phyloP scores from a whole-genome alignment of 2,329 filamentous ascomycete genomes.

The Cordyceps farinosa region DNA sequence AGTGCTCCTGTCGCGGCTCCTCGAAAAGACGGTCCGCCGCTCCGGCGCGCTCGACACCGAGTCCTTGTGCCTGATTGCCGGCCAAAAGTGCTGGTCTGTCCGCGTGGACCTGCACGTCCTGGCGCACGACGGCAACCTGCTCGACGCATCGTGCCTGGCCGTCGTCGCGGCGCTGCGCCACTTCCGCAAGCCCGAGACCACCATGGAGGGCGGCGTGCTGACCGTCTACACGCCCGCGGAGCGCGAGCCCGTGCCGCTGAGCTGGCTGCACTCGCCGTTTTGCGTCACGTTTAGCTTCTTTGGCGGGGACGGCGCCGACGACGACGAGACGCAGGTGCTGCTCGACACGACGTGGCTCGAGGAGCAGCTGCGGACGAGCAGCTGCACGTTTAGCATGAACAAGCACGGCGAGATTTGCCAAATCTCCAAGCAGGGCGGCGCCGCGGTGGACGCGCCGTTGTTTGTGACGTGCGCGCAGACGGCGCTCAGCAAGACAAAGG shows the following conservation, averaged over 20 bases:
- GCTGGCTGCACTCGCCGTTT: conserved; percentile 87
- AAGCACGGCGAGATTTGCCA: conserved; percentile 87
- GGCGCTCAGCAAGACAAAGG: conserved; percentile 75
- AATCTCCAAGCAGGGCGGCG: conserved; percentile 84
- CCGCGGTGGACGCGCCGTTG: conserved; percentile 72
- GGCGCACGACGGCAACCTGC: conserved; percentile 83
- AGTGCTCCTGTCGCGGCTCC: conserved; percentile 76
- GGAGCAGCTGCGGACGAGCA: conserved; percentile 70
- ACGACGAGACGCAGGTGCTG: conserved; percentile 43
- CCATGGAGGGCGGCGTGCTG: conserved; percentile 77
- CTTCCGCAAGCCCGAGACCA: conserved; percentile 86
- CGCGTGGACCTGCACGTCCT: conserved; percentile 90
- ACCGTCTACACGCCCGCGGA: conserved; percentile 82
- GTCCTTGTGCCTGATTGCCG: conserved; percentile 88
- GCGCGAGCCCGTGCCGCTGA: conserved; percentile 83
- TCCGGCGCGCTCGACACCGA: conserved; percentile 93
- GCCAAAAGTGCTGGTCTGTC: conserved; percentile 85
- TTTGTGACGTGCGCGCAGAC: conserved; percentile 72
- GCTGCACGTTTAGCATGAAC: conserved; percentile 81
- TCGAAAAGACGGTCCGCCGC: conserved; percentile 91
- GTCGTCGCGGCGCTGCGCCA: conserved; percentile 86
- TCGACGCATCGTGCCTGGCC: conserved; percentile 81
- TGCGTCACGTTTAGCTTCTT: conserved; percentile 90
- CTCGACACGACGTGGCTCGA: conserved; percentile 71
- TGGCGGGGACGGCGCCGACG: conserved; percentile 59